Evolutionary conservation across 2,329 filamentous ascomycete species (phyloP).

Genomic region (Coccinonectria pachysandricola): DNA sequence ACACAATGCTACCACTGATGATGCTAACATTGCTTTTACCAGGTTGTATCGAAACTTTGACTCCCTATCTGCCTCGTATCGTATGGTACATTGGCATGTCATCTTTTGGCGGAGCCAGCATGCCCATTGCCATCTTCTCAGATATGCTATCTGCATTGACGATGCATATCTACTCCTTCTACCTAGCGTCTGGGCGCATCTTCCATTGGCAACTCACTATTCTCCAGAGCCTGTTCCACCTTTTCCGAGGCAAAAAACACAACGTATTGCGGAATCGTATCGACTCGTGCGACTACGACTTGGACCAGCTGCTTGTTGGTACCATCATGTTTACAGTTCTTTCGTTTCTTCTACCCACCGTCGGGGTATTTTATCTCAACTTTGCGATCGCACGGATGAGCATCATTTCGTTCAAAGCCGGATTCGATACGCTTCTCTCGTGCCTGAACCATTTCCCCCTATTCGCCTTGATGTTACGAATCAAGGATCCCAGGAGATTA

Average conservation of each 20-base stretch:
- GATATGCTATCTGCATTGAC: slow-evolving; percentile 87
- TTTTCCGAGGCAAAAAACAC: slow-evolving; percentile 96
- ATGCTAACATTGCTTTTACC: no score
- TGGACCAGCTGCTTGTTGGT: slow-evolving; percentile 90
- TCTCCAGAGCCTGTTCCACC: slow-evolving; percentile 92
- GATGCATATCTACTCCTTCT: slow-evolving; percentile 95
- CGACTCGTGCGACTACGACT: slow-evolving; percentile 96
- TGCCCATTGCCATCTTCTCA: slow-evolving; percentile 93
- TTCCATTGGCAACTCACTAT: slow-evolving; percentile 99
- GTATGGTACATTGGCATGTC: slow-evolving; percentile 92
- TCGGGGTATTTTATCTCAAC: slow-evolving; percentile 92
- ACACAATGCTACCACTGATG: no score
- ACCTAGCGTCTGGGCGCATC: slow-evolving; percentile 90
- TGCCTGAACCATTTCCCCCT: slow-evolving; percentile 96
- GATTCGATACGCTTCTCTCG: slow-evolving; percentile 82
- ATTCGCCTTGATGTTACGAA: slow-evolving; percentile 88
- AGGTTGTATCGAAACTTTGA: slow-evolving; percentile 67
- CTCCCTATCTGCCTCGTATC: slow-evolving; percentile 71
- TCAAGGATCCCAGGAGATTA: slow-evolving; percentile 84
- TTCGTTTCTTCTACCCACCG: slow-evolving; percentile 89
- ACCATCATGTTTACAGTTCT: slow-evolving; percentile 94
- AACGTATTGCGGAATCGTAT: slow-evolving; percentile 96
- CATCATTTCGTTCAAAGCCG: slow-evolving; percentile 87
- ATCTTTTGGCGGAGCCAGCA: slow-evolving; percentile 88
- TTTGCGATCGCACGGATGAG: slow-evolving; percentile 91